Conservation (phyloP, 139 green algal genomes). For the Zygnema circumcarinatum region DNA sequence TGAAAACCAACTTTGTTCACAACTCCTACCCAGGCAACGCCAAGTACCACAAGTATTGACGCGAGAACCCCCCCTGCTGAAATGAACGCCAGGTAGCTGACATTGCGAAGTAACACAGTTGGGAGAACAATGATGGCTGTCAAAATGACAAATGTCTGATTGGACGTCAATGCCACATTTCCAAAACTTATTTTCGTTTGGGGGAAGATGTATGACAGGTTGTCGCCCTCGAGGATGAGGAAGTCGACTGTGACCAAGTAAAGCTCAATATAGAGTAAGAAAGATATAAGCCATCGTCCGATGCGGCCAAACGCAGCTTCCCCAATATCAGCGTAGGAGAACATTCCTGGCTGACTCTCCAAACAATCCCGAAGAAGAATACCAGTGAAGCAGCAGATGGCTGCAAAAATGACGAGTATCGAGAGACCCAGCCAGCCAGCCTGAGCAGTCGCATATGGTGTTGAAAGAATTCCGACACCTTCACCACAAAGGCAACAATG, state of each 20-base stretch:
- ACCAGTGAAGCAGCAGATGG: constrained; percentile 49
- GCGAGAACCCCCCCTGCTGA: constrained; percentile 37
- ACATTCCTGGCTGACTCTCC: constrained; percentile 23
- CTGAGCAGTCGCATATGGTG: constrained; percentile 42
- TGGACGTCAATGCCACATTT: neutral
- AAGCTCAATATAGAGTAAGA: constrained; percentile 48
- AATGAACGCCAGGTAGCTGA: constrained; percentile 43
- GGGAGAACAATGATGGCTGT: constrained; percentile 38
- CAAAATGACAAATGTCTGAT: constrained; percentile 38
- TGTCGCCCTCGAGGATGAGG: constrained; percentile 61
- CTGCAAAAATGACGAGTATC: constrained; percentile 49
- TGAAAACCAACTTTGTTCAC: constrained; percentile 32
- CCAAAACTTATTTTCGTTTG: neutral
- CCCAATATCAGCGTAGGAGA: constrained; percentile 54
- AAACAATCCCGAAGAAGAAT: constrained; percentile 52
- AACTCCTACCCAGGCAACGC: constrained; percentile 38
- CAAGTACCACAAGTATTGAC: constrained; percentile 29
- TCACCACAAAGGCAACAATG: neutral
- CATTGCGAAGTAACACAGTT: constrained; percentile 45
- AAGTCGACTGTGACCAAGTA: constrained; percentile 48
- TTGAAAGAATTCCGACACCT: constrained; percentile 58
- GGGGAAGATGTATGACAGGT: constrained; percentile 43
- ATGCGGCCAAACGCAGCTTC: constrained; percentile 49
- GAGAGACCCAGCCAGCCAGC: constrained; percentile 42
- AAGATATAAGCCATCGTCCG: constrained; percentile 21